phyloP scores from a whole-genome alignment of 2,329 filamentous ascomycete species.

The Colletotrichum brevisporum region DNA sequence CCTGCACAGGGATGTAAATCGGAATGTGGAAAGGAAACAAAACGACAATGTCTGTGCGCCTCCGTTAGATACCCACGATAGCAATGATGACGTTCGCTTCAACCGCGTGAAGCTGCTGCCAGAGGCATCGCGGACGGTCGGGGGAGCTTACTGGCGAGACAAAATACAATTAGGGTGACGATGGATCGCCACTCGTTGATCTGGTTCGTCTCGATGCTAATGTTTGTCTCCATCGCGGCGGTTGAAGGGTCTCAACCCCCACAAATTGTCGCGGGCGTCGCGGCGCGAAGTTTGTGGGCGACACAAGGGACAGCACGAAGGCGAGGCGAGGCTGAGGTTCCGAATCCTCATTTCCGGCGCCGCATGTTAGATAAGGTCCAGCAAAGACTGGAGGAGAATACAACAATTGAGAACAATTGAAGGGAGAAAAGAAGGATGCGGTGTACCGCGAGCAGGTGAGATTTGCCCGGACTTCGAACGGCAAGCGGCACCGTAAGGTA shows the following conservation, averaged over 20 bases:
- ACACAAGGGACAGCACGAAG: conserved; percentile 2
- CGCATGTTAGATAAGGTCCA: not conserved
- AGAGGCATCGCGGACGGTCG: not conserved
- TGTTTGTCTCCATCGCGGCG: conserved; percentile 44
- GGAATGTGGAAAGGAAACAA: conserved; percentile 78
- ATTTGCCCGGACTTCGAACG: not conserved
- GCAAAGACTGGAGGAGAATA: not conserved
- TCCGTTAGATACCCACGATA: not conserved
- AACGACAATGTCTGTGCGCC: conserved; percentile 73
- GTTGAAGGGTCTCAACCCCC: not conserved
- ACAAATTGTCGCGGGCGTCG: not conserved
- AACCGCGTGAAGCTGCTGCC: too few species aligned
- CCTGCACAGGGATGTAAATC: conserved; percentile 67
- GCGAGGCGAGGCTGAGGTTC: not conserved
- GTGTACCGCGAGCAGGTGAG: too few species aligned
- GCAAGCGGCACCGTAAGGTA: not conserved
- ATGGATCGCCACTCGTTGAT: conserved; percentile 79
- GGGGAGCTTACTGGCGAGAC: conserved; percentile 76
- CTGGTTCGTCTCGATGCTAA: conserved; percentile 61
- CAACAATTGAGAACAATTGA: not conserved
- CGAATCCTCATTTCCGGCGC: not conserved
- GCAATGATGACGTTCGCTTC: too few species aligned
- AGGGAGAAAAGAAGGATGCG: too few species aligned
- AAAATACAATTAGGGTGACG: conserved; percentile 77
- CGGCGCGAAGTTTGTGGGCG: not conserved